Conservation (phyloP, 2,329 filamentous ascomycete species). For the Verticillium isaacii region DNA sequence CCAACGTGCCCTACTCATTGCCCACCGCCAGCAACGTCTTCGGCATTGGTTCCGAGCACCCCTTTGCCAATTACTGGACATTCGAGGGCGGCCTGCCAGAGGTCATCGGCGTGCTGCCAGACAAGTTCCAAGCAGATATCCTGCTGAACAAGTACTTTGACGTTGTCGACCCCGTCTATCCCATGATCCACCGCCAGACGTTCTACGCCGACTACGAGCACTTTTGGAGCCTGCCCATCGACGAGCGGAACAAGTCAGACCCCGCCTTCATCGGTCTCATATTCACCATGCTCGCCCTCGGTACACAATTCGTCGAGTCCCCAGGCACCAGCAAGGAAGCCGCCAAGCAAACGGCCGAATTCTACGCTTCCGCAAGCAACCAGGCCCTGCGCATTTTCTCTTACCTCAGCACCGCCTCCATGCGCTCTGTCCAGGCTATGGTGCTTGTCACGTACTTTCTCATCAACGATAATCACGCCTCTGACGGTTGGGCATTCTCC, state of each 20-base stretch:
- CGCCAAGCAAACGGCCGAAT: conserved; percentile 71
- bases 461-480: conserved; percentile 81
- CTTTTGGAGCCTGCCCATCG: conserved; percentile 61
- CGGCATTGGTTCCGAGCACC: conserved; percentile 73
- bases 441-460: conserved; percentile 76
- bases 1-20: conserved; percentile 67
- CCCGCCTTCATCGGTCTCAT: conserved; percentile 67
- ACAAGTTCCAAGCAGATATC: conserved; percentile 71
- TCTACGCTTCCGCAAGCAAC: conserved; percentile 75
- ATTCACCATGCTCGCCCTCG: conserved; percentile 73
- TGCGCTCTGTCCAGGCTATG: conserved; percentile 74
- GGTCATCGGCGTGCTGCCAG: conserved; percentile 70
- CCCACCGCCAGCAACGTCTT: conserved; percentile 73
- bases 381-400: conserved; percentile 72
- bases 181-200: conserved; percentile 70
- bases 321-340: conserved; percentile 52
- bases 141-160: conserved; percentile 61
- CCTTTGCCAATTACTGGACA: conserved; percentile 83
- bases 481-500: conserved; percentile 77
- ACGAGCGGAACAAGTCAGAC: conserved; percentile 58
- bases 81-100: conserved; percentile 70
- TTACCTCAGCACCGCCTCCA: conserved; percentile 69
- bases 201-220: conserved; percentile 76
- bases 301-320: conserved; percentile 68
- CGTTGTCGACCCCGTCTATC: conserved; percentile 74